Evolutionary conservation across 257 asterid species (phyloP).

Genomic region (Solanum tarijense): DNA sequence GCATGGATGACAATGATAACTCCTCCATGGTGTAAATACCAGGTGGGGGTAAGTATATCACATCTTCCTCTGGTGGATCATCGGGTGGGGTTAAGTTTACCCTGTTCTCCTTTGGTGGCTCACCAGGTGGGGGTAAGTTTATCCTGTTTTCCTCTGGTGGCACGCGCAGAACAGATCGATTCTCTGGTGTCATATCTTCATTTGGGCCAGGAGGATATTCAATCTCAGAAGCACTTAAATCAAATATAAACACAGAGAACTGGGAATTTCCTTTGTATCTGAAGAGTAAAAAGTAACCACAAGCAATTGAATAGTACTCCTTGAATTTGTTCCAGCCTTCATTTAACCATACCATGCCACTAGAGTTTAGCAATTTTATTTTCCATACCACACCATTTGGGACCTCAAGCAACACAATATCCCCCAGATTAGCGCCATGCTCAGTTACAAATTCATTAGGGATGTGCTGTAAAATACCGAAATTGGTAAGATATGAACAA

Average conservation of each 20-base stretch:
- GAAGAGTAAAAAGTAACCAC: slow-evolving; percentile 2
- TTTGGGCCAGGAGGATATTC: background rate
- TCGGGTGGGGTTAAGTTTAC: background rate
- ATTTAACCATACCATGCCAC: background rate
- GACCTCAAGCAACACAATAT: background rate
- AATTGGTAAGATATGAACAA: background rate
- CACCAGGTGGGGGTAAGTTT: background rate
- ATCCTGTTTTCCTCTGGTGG: slow-evolving; percentile 20
- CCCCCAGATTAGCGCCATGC: background rate
- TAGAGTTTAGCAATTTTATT: background rate
- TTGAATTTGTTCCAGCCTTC: slow-evolving; percentile 6
- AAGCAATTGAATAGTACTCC: slow-evolving; percentile 2
- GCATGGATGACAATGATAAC: slow-evolving; percentile 34
- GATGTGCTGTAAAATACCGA: background rate
- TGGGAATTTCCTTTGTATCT: background rate
- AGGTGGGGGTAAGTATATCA: background rate
- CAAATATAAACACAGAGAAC: slow-evolving; percentile 3
- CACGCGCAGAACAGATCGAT: background rate
- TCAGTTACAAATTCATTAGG: background rate
- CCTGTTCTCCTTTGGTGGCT: background rate
- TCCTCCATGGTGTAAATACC: slow-evolving; percentile 6
- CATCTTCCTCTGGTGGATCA: background rate
- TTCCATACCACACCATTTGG: background rate
- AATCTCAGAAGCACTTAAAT: slow-evolving; percentile 2
- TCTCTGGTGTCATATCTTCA: background rate